These are phyloP conservation scores for Dittrichia graveolens DNA, from an alignment of 129 eudicot species.

Conservation along the genomic window DNA sequence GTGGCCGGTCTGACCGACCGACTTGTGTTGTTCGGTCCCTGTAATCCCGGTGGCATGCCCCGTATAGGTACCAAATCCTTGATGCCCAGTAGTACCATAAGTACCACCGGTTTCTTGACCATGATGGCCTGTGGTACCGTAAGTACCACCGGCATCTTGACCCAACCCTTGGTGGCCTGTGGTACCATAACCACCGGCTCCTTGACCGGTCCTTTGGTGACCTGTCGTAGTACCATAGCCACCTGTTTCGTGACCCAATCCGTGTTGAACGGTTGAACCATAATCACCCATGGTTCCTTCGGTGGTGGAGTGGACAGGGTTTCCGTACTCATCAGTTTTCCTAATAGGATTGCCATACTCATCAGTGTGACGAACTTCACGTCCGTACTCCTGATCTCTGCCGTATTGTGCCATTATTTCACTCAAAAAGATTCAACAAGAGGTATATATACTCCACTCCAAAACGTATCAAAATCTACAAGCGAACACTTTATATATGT, in stretches of 20 bases:
- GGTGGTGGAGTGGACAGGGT: slow-evolving; percentile 46
- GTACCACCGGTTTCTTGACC: not conserved
- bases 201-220: slow-evolving; percentile 1
- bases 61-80: not conserved
- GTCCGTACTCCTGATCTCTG: slow-evolving; percentile 23
- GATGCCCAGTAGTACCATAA: not conserved
- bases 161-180: slow-evolving; percentile 17
- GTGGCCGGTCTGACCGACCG: slow-evolving; percentile 12
- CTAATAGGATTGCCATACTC: slow-evolving; percentile 58
- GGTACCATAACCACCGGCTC: not conserved
- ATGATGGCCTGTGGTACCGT: slow-evolving; percentile 1
- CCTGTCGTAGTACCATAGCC: slow-evolving; percentile 26
- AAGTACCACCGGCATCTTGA: not conserved
- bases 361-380: slow-evolving; percentile 45
- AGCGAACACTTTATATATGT: not conserved
- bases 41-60: not conserved
- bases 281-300: slow-evolving; percentile 52
- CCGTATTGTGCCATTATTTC: slow-evolving; percentile 60
- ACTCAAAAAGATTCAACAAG: not conserved
- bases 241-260: slow-evolving; percentile 26
- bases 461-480: not conserved
- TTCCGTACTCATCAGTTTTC: slow-evolving; percentile 66
- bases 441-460: not conserved
- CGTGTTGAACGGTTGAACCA: slow-evolving; percentile 29
- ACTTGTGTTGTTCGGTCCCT: slow-evolving; percentile 2